phyloP scores from a whole-genome alignment of 169 alveolate species.

The Plasmodium adleri region DNA sequence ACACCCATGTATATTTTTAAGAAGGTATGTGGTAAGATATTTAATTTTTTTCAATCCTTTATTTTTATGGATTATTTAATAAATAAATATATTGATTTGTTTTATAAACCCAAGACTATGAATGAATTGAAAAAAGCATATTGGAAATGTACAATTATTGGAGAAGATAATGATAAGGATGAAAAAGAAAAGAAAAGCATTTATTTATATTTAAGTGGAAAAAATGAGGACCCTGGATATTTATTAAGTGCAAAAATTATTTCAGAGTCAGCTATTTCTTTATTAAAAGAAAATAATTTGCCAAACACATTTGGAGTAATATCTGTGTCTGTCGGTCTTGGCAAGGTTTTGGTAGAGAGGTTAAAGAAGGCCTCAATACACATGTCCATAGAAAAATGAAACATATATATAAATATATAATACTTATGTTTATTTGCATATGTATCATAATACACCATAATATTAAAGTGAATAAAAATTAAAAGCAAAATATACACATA shows the following conservation, averaged over 20 bases:
- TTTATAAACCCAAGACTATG: slow-evolving; percentile 43
- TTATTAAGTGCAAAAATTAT: slow-evolving; percentile 54
- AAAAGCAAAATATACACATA: neutral
- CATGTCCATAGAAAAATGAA: slow-evolving; percentile 23
- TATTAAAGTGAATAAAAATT: neutral
- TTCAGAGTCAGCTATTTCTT: slow-evolving; percentile 50
- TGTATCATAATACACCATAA: neutral
- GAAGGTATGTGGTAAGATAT: neutral
- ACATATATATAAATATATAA: slow-evolving; percentile 16
- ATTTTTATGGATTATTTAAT: slow-evolving; percentile 8
- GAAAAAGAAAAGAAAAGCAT: slow-evolving; percentile 5
- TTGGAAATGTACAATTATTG: slow-evolving; percentile 50
- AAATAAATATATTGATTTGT: slow-evolving; percentile 29
- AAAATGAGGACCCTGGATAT: slow-evolving; percentile 75
- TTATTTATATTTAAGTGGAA: slow-evolving; percentile 25
- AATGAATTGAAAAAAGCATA: slow-evolving; percentile 30
- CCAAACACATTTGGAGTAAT: slow-evolving; percentile 33
- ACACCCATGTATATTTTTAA: slow-evolving; percentile 21
- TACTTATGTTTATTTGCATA: neutral
- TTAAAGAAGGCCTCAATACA: slow-evolving; percentile 21
- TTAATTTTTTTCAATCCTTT: slow-evolving; percentile 11
- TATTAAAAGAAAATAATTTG: slow-evolving; percentile 12
- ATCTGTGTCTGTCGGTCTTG: slow-evolving; percentile 69
- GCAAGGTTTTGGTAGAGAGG: slow-evolving; percentile 27
- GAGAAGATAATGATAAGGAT: slow-evolving; percentile 19